Evolutionary conservation across 2,329 filamentous ascomycete species (phyloP).

Genomic region (Xylariaceae sp.): DNA sequence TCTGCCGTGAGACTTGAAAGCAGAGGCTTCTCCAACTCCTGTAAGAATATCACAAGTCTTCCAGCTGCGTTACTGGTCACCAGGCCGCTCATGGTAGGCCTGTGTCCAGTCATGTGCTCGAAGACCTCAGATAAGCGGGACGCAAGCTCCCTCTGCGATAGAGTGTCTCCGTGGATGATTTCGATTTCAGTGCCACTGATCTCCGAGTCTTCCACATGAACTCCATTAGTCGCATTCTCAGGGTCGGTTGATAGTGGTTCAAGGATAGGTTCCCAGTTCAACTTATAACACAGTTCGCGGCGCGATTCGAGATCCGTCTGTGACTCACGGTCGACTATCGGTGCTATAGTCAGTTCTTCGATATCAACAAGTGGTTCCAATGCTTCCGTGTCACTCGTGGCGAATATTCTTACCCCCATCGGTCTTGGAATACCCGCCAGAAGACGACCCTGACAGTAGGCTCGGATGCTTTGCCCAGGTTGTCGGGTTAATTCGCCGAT

Average conservation of each 20-base stretch:
- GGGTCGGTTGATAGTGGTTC: constrained; percentile 25
- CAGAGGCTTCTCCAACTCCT: constrained; percentile 41
- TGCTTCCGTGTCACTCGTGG: constrained; percentile 26
- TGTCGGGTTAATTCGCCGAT: constrained; percentile 27
- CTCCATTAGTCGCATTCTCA: constrained; percentile 13
- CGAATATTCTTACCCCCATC: constrained; percentile 36
- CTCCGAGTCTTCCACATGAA: constrained; percentile 12
- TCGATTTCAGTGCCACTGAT: constrained; percentile 32
- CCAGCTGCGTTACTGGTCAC: constrained; percentile 29
- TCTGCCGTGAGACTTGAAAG: constrained; percentile 36
- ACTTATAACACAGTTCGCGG: constrained; percentile 43
- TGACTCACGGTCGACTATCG: constrained; percentile 36
- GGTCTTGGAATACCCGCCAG: constrained; percentile 30
- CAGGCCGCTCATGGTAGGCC: constrained; percentile 31
- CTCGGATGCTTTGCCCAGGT: constrained; percentile 32
- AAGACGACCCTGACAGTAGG: constrained; percentile 35
- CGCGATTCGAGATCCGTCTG: constrained; percentile 28
- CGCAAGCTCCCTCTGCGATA: constrained; percentile 32
- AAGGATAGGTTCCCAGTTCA: constrained; percentile 42
- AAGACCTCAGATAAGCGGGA: constrained; percentile 33
- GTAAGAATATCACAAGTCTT: constrained; percentile 40
- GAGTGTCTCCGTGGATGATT: constrained; percentile 36
- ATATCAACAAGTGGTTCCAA: constrained; percentile 35
- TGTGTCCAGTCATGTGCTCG: constrained; percentile 31
- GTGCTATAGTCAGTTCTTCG: constrained; percentile 37